These are phyloP conservation scores for Penicillium sp. DNA, from an alignment of 2,329 filamentous ascomycete genomes.

Conservation along the genomic window DNA sequence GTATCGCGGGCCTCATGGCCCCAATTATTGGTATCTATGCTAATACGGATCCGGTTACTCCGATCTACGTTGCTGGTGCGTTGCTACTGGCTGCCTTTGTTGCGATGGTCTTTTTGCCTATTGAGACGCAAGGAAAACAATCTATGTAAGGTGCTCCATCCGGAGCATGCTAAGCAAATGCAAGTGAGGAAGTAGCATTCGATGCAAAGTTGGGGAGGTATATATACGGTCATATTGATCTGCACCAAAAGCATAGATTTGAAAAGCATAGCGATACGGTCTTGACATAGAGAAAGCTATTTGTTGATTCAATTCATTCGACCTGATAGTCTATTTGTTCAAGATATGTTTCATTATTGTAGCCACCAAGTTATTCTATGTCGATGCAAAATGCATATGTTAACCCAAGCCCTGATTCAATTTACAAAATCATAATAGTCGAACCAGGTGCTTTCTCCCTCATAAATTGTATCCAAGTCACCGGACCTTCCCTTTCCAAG, in stretches of 20 bases:
- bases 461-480: too few relatives aligned
- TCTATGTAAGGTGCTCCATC: conserved; percentile 27
- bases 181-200: neutral
- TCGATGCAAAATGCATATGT: too few relatives aligned
- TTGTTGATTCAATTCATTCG: too few relatives aligned
- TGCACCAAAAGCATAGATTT: neutral
- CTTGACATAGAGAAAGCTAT: neutral
- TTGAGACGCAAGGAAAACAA: conserved; percentile 44
- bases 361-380: too few relatives aligned
- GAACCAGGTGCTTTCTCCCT: too few relatives aligned
- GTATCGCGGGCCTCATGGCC: conserved; percentile 42
- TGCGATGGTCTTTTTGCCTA: conserved; percentile 44
- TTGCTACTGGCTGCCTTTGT: conserved; percentile 42
- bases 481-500: too few relatives aligned
- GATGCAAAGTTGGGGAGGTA: neutral
- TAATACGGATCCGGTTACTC: conserved; percentile 35
- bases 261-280: neutral
- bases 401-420: too few relatives aligned
- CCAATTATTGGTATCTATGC: conserved; percentile 45
- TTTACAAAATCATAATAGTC: too few relatives aligned
- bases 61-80: conserved; percentile 45
- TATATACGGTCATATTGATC: neutral
- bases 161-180: neutral
- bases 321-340: too few relatives aligned
- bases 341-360: too few relatives aligned